Base-by-base conservation (phyloP, 257 asterid genomes). In the Buddleja alternifolia region DNA sequence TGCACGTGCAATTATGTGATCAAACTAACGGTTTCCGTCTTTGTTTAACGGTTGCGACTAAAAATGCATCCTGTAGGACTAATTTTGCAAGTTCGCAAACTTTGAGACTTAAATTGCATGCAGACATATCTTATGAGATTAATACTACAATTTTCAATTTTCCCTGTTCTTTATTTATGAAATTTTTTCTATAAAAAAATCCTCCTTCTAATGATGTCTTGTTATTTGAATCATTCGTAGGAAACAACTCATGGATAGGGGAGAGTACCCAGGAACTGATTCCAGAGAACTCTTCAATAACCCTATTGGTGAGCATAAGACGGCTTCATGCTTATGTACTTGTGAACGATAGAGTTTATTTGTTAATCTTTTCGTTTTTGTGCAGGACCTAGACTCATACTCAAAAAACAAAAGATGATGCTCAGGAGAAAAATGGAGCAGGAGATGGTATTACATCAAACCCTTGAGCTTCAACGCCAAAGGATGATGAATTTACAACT, bases 371-470 rank as follows among this genome's bases (percentile, higher is more conserved):
- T 61, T 12, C 6, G 11, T 23, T 66, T 12, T 62, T 2, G 11
- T 47, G 19, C 73, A 86, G 96, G 92, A 23, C 74, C 88, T 5
- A 78, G 93, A 78, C 78, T 81, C 88, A 69, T 85, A 16, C 71
- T 69, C 40, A 83, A 76, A 63, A 42, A 88, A 1, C 86, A 84
- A 32, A 93, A 84, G 74, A 71, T 83, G 72, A 76, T 86, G 84
- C 55, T 81, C 40, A 81, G 88, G 73, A 84, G 90, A 66, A 84
- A 75, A 73, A 36, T 90, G 37, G 97, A 90, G 80, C 87, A 84
- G 61, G 85, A 85, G 58, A 85, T 77, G 6, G 93, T 82, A 56
- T 59, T 83, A 54, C 95, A 87, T 76, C 83, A 84, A 47, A 85
- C 82, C 11, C 74, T 90, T 65, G 91, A 84, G 50, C 77, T 85